Evolutionary conservation across 306 rosid species (phyloP), one percentile per base, ranked within the genome.

Genomic region (Cercis canadensis): DNA sequence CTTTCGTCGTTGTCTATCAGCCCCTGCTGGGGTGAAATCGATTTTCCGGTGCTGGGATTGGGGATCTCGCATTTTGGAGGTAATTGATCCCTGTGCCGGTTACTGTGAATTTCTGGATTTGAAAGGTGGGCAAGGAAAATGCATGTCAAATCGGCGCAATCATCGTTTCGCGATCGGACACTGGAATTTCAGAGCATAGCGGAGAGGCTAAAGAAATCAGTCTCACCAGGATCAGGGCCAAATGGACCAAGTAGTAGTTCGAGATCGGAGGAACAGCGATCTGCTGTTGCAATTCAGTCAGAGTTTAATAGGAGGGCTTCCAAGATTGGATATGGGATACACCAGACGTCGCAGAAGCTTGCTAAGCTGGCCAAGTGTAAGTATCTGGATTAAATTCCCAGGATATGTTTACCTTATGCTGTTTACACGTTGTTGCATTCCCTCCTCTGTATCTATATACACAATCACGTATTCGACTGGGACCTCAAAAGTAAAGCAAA

Each of bases 271-370:
- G 96, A 95, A 56, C 88, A 83, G 21, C 88, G 89, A 63, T 86
- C 96, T 2, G 86, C 85, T 0, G 77, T 87, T 9, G 90, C 87
- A 13, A 78, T 83, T 59, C 96, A 89, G 69, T 95, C 97, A 0
- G 99, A 91, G 79, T 95, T 95, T 69, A 95, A 95, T 62, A 62
- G 59, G 50, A 86, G 95, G 63, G 99, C 99, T 74, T 88, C 99
- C 69, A 95, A 83, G 75, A 85, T 95, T 17, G 97, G 97, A 15
- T 87, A 75, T 56, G 96, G 96, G 54, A 95, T 95, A 73, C 99
- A 95, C 69, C 92, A 88, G 82, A 91, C 97, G 0, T 95, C 97
- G 6, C 97, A 86, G 85, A 95, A 95, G 72, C 97, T 95, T n/a
- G 73, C 92, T 29, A 89, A 91, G 83, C 85, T 91, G 75, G 90